Conservation (phyloP, 2,329 filamentous ascomycete species). For the Pyrenophora graminea region DNA sequence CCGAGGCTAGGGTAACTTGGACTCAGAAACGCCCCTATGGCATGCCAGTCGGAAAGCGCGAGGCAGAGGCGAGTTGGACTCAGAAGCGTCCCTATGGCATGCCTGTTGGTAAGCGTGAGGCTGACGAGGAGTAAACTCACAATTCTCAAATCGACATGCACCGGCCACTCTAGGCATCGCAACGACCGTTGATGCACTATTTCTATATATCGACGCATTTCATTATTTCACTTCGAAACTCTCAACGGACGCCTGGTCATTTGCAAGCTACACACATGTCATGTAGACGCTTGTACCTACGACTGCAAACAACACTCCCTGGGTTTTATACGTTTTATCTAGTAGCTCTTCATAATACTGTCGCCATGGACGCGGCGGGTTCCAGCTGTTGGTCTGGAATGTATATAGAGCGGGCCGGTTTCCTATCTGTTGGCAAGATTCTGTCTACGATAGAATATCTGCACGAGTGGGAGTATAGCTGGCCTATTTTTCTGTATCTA, state of each 20-base stretch:
- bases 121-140: constrained; percentile 11
- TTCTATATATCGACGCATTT: background rate
- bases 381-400: background rate
- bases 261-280: background rate
- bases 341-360: constrained; percentile 8
- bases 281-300: background rate
- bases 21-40: too few species aligned
- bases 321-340: constrained; percentile 8
- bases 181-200: background rate
- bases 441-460: constrained; percentile 3
- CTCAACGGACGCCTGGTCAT: constrained; percentile 1
- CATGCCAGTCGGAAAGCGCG: constrained; percentile 33
- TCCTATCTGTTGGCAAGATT: constrained; percentile 6
- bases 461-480: constrained; percentile 2
- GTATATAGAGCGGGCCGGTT: constrained; percentile 7
- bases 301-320: background rate
- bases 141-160: background rate
- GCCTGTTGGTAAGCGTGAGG: constrained; percentile 25
- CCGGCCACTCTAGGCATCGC: background rate
- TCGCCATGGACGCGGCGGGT: background rate
- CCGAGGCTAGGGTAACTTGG: too few species aligned
- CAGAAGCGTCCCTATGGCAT: constrained; percentile 1
- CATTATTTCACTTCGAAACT: constrained; percentile 3
- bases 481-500: constrained; percentile 12
- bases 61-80: constrained; percentile 32